phyloP scores from a whole-genome alignment of 441 rosid species.

The Rhodomyrtus psidioides region DNA sequence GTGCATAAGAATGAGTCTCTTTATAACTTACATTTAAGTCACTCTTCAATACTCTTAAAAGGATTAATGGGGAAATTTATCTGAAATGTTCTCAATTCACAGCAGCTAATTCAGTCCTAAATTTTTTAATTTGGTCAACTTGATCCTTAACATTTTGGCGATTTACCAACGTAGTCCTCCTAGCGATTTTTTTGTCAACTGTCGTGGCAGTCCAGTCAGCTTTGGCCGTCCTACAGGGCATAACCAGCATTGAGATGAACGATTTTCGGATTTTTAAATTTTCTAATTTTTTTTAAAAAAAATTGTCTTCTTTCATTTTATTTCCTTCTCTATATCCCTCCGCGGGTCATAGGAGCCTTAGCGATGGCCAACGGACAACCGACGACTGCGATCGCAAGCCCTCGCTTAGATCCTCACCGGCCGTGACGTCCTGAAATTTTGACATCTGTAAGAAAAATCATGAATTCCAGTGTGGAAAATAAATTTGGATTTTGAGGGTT shows the following conservation, averaged over 20 bases:
- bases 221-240: not conserved
- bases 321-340: not conserved
- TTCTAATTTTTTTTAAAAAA: not conserved
- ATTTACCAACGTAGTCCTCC: rapidly evolving
- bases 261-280: not conserved
- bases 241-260: not conserved
- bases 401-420: not conserved
- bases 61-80: not conserved
- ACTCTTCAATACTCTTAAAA: not conserved
- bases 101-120: rapidly evolving
- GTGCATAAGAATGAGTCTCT: not conserved
- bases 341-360: rapidly evolving
- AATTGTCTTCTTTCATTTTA: rapidly evolving
- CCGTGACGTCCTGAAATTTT: too few species aligned
- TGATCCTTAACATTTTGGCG: not conserved
- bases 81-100: rapidly evolving
- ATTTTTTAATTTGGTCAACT: not conserved
- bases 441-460: too few species aligned
- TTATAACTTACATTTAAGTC: not conserved
- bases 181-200: not conserved
- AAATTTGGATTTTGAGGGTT: too few species aligned
- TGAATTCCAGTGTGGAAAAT: too few species aligned
- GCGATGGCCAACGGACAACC: not conserved
- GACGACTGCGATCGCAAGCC: rapidly evolving
- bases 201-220: not conserved